Base-by-base conservation (phyloP, 345 rosid species). In the Euphorbia tirucalli region DNA sequence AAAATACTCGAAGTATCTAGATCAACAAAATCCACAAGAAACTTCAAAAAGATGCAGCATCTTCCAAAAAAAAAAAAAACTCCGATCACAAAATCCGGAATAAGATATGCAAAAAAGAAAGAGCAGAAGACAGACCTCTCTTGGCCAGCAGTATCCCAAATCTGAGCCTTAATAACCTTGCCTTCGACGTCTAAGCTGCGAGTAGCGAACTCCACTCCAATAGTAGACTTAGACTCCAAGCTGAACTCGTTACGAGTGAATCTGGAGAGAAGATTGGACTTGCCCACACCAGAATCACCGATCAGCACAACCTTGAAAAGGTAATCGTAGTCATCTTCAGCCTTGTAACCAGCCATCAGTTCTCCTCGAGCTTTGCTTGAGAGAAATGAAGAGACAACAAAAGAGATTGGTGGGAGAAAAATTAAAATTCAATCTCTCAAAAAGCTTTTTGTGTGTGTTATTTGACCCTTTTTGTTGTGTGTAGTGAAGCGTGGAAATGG, bases 81-180 rank as follows among this genome's bases (percentile, higher is more conserved):
- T 39, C 66, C 49, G 72, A 74, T 74, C 72, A 67, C 55, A 37
- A 74, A 74, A 57, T 16, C 21, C 21, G 22, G 37, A 71, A 75
- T 48, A 18, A 68, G 7, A 27, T 43, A 28, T 9, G 2, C 4
- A 65, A 27, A 35, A 18, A 57, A 30, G 24, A n/a, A 48, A 37
- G 13, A 14, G 7, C 11, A 15, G 28, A 80, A 22, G 48, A 30
- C 71, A 35, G 39, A 89, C 96, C 97, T 92, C 68, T 92, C 97
- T 77, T 92, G 96, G 60, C 97, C 97, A 81, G 97, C 97, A 60
- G 97, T 92, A 73, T 92, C 97, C 97, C 97, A 92, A 90, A 92
- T 92, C 96, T 92, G 97, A 76, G 97, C 93, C 77, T 92, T 92
- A 82, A 92, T 87, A 74, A 92, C 85, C 77, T 92, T 92, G 24